Base-by-base conservation (phyloP, 768 basidiomycete species). In the Pleurotus cornucopiae region DNA sequence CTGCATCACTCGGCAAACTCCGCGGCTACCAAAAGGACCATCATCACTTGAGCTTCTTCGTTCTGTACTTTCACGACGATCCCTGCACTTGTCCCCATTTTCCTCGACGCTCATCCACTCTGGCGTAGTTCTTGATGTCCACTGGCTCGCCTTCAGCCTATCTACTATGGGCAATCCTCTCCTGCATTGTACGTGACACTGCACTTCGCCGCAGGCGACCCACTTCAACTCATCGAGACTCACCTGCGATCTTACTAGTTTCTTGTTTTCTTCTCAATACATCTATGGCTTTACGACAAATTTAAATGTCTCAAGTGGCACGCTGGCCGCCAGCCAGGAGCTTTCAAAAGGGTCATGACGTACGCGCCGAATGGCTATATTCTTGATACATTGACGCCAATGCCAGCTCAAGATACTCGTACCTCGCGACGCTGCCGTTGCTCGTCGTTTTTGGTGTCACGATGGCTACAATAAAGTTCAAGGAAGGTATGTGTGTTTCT, bases 341-440 rank as follows among this genome's bases (percentile, higher is more conserved):
- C 90, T 11, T 93, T 93, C 80, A 91, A 88, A 71, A 79, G 91
- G 49, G 78, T 93, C 65, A 93, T 93, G 91, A 92, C 88, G 88
- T 91, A 18, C 46, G 5, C 49, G 45, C 20, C 25, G 56, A 38
- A 14, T 34, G 30, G 11, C 11, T 11, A 34, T 12, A 2, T 26
- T 18, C 46, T 16, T 25, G 54, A 9, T 11, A 34, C 11, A 34
- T 34, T 34, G 30, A 34, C 30, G 30, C 30, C 9, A 9, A 34
- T 34, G 30, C 30, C 1, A 34, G 40, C 43, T 57, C 60, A 64
- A 79, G 89, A 71, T 91, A 91, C 72, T 86, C 88, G n/a, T 91
- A 91, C 66, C 70, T 91, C n/a, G 78, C 73, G 9, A 82, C 86
- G 1, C 76, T 91, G 21, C 85, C 83, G 43, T 71, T 88, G 18